Base-by-base conservation (phyloP, 1,284 basidiomycete genomes). In the Microbotryum lychnidis-dioicae region DNA sequence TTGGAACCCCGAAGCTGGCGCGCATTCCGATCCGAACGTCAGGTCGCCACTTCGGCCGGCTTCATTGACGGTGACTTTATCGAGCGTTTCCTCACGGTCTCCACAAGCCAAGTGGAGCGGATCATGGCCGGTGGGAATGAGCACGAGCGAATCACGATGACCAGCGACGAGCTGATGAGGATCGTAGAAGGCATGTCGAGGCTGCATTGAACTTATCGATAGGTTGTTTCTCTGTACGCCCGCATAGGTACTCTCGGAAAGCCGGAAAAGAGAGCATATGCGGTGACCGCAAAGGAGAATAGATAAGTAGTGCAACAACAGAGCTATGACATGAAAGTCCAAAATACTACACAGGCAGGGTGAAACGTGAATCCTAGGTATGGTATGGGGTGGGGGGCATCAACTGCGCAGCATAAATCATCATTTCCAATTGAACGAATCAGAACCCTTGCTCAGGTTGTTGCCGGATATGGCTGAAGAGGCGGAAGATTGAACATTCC, bases 31-130 rank as follows among this genome's bases (percentile, higher is more conserved):
- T 79, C 58, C 79, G 82, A 70, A 81, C 60, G 64, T 31, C 49
- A 50, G 2, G 25, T 31, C 4, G 82, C 21, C 75, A 81, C 72
- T 3, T 73, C 75, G 1, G 73, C 72, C 0, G 91, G 91, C 3
- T 92, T 96, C 79, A 79, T 96, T 31, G 91, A 97, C 69, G 92
- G 91, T 3, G 87, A 91, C 72, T 89, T 91, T n/a, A 60, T 71
- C 20, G 61, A 69, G 50, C 58, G 50, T 20, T 66, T 69, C 50
- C 61, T 68, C 29, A 62, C 62, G 29, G 54, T 71, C 7, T 18
- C 47, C 2, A n/a, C 42, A 3, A 51, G 52, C 16, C 48, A 64
- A n/a, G 54, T 69, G 33, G 64, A 67, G 2, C 3, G 37, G 46
- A 65, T 70, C 37, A n/a, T 72, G 50, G 44, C 37, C 9, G 71